Percentiles rank a stretch among this genome's conserved stretches.
Conservation (phyloP, 768 basidiomycete species). For the Tulasnella sp. region DNA sequence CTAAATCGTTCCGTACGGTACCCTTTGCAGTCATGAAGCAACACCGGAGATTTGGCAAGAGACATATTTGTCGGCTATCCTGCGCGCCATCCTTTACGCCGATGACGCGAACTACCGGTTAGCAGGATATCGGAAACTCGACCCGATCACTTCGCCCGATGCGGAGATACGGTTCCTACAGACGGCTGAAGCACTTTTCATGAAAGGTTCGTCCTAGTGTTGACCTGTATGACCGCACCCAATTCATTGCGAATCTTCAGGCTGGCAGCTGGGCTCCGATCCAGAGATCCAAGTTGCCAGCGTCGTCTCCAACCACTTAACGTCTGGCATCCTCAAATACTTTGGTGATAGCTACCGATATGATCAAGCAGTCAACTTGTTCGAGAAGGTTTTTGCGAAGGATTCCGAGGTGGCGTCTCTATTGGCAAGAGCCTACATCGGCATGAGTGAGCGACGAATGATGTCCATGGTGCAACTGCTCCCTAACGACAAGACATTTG, state of each 20-base stretch:
- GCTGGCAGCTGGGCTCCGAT: slow-evolving; percentile 98
- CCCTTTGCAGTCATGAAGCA: slow-evolving; percentile 60
- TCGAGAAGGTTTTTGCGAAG: slow-evolving; percentile 75
- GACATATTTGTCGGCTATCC: slow-evolving; percentile 86
- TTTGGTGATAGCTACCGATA: slow-evolving; percentile 86
- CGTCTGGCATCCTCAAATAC: slow-evolving; percentile 91
- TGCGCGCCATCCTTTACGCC: slow-evolving; percentile 87
- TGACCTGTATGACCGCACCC: background rate
- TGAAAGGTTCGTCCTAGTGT: slow-evolving; percentile 57
- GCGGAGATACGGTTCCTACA: slow-evolving; percentile 84
- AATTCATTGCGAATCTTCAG: slow-evolving; percentile 32
- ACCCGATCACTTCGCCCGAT: slow-evolving; percentile 83
- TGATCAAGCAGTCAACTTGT: slow-evolving; percentile 82
- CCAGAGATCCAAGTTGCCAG: slow-evolving; percentile 99
- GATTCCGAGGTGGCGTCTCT: slow-evolving; percentile 87
- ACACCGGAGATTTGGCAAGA: slow-evolving; percentile 94
- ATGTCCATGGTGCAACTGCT: background rate
- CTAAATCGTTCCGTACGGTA: too few relatives aligned
- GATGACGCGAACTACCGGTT: slow-evolving; percentile 88
- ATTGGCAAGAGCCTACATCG: slow-evolving; percentile 82
- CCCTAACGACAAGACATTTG: background rate
- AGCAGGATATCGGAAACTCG: slow-evolving; percentile 90
- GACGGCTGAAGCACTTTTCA: slow-evolving; percentile 78
- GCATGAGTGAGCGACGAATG: slow-evolving; percentile 70
- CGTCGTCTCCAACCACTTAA: slow-evolving; percentile 90